A percentile compares a stretch with the other conserved stretches of the same genome.
phyloP scores from a whole-genome alignment of 164 flowering plant species.

The Macadamia integrifolia region DNA sequence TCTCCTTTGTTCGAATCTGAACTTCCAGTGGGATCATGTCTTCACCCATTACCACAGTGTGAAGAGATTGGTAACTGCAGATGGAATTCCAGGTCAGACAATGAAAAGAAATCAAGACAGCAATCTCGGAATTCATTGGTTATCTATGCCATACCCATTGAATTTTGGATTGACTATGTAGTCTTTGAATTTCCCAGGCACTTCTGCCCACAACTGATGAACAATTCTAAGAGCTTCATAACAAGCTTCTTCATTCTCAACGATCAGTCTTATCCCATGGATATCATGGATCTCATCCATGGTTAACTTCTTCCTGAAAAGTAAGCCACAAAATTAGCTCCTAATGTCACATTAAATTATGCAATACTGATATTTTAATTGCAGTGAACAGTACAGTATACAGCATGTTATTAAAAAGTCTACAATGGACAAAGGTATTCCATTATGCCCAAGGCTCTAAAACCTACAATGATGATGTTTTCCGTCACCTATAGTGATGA shows the following conservation, averaged over 20 bases:
- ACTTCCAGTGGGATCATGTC: conserved; percentile 81
- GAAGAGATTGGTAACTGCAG: conserved; percentile 83
- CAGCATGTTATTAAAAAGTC: too few species aligned
- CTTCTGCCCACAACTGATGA: conserved; percentile 71
- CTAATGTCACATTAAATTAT: neutral
- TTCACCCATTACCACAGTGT: conserved; percentile 83
- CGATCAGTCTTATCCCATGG: conserved; percentile 82
- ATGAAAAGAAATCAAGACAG: neutral
- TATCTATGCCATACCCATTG: conserved; percentile 60
- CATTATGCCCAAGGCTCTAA: too few species aligned
- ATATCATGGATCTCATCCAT: conserved; percentile 94
- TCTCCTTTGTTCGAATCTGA: conserved; percentile 88
- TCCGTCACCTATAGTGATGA: too few species aligned
- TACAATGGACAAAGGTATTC: too few species aligned
- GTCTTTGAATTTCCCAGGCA: conserved; percentile 86
- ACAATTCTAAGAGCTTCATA: conserved; percentile 63
- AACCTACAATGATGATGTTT: too few species aligned
- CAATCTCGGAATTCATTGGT: neutral
- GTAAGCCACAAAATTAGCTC: neutral
- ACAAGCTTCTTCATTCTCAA: conserved; percentile 81
- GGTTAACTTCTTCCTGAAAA: conserved; percentile 73
- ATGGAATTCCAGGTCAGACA: conserved; percentile 9
- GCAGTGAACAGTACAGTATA: too few species aligned
- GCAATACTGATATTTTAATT: too few species aligned
- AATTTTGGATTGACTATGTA: conserved; percentile 72